Percentiles rank a stretch among this genome's conserved stretches.
phyloP scores from a whole-genome alignment of 192 early-diverging fungal genomes.

The Coemansia javaensis region DNA sequence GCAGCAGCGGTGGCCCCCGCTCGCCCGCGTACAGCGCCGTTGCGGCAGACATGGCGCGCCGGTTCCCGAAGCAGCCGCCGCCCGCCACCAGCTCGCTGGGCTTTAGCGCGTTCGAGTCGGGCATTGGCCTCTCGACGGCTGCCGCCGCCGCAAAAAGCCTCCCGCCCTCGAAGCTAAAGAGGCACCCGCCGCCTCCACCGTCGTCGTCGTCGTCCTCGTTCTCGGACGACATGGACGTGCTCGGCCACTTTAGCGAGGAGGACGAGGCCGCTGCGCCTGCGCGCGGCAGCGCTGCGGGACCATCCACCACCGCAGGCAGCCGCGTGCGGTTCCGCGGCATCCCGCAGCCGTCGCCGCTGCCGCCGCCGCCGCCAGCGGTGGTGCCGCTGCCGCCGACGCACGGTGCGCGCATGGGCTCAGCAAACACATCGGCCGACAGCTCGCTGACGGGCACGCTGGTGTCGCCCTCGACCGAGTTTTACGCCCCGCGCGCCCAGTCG shows the following conservation, averaged over 20 bases:
- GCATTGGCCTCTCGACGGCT: neutral
- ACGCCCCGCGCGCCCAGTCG: conserved; percentile 23
- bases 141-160: conserved; percentile 20
- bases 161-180: conserved; percentile 3
- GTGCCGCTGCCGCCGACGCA: conserved; percentile 18
- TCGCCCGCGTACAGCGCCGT: conserved; percentile 23
- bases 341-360: no score
- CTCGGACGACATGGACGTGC: conserved; percentile 20
- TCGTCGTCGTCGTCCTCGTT: conserved; percentile 16
- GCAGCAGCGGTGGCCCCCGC: no score
- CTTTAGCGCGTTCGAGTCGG: conserved; percentile 19
- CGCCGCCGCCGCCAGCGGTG: conserved; percentile 5
- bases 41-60: conserved; percentile 23
- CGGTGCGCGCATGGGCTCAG: conserved; percentile 6
- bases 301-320: conserved; percentile 2
- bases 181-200: conserved; percentile 3
- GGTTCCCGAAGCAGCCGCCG: conserved; percentile 36
- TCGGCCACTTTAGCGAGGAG: conserved; percentile 44
- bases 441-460: conserved; percentile 47
- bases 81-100: conserved; percentile 33
- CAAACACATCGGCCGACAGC: conserved; percentile 39
- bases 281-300: conserved; percentile 1
- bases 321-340: conserved; percentile 28
- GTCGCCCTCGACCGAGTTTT: conserved; percentile 44
- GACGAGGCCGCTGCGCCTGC: conserved; percentile 1